phyloP scores from a whole-genome alignment of 306 rosid genomes.

The Phaseolus lunatus region DNA sequence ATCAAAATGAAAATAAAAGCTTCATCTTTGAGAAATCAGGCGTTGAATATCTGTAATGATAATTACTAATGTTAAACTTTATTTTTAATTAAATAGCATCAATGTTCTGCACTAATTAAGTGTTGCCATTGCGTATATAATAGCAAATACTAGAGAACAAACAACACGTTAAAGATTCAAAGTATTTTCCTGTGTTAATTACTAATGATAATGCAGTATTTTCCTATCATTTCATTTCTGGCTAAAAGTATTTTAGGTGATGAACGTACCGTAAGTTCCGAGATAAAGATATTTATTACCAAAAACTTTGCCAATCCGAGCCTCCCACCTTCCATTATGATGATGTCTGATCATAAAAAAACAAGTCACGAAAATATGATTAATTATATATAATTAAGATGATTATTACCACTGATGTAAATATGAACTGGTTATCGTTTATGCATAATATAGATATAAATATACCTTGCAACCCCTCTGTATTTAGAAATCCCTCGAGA shows the following conservation, averaged over 20 bases:
- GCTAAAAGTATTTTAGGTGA: background rate
- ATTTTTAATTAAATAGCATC: background rate
- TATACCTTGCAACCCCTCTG: constrained; percentile 26
- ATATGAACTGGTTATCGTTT: background rate
- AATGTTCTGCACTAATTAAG: background rate
- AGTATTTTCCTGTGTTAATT: background rate
- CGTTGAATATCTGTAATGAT: background rate
- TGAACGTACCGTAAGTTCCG: constrained; percentile 10
- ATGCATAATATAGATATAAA: background rate
- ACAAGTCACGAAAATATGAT: background rate
- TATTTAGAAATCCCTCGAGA: constrained; percentile 15
- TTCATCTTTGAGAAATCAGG: background rate
- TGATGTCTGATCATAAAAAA: constrained; percentile 2
- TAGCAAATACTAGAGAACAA: background rate
- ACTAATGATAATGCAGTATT: background rate
- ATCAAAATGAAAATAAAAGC: background rate
- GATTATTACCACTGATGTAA: background rate
- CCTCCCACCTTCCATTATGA: constrained; percentile 22
- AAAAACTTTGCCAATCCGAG: constrained; percentile 26
- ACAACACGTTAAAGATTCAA: background rate
- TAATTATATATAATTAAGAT: background rate
- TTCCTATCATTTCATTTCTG: background rate
- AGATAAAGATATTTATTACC: constrained; percentile 29
- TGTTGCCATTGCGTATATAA: background rate
- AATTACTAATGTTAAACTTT: background rate